Conservation (phyloP, 2,329 filamentous ascomycete species). For the Diaporthe citri region DNA sequence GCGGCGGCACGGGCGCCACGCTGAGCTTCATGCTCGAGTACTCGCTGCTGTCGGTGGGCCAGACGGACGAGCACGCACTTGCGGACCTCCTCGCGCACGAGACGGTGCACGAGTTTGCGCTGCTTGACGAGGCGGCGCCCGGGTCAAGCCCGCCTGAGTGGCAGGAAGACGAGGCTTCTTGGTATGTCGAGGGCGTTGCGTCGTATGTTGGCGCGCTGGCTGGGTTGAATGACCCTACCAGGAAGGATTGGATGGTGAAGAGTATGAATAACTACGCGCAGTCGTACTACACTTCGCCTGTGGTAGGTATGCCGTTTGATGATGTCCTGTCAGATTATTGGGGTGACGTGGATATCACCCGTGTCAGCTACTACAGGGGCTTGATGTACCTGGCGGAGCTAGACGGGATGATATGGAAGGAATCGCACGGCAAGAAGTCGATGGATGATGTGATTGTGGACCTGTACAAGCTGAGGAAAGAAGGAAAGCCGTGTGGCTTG, state of each 20-base stretch:
- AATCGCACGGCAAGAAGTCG: conserved; percentile 24
- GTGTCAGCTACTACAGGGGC: conserved; percentile 34
- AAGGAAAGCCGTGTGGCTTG: conserved; percentile 2
- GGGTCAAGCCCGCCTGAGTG: background rate
- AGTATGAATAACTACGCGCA: conserved; percentile 39
- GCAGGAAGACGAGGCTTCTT: conserved; percentile 24
- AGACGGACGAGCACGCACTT: conserved; percentile 16
- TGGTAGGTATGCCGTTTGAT: conserved; percentile 9
- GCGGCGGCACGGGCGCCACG: conserved; percentile 23
- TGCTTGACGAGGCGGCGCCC: conserved; percentile 2
- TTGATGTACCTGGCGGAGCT: conserved; percentile 35
- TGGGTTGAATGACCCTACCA: conserved; percentile 21
- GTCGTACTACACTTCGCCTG: conserved; percentile 36
- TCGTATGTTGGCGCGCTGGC: conserved; percentile 36
- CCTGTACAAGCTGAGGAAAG: conserved; percentile 34
- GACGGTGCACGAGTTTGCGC: conserved; percentile 39
- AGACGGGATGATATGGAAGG: conserved; percentile 29
- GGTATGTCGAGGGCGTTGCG: conserved; percentile 39
- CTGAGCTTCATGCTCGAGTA: conserved; percentile 37
- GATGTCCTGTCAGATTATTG: conserved; percentile 36
- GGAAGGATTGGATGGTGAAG: conserved; percentile 27
- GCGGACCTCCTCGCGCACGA: conserved; percentile 39
- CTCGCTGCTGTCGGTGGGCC: conserved; percentile 10
- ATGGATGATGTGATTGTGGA: conserved; percentile 39
- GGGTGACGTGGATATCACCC: conserved; percentile 31